phyloP scores from a whole-genome alignment of 2,329 filamentous ascomycete species.

The Phaeomoniella chlamydospora region DNA sequence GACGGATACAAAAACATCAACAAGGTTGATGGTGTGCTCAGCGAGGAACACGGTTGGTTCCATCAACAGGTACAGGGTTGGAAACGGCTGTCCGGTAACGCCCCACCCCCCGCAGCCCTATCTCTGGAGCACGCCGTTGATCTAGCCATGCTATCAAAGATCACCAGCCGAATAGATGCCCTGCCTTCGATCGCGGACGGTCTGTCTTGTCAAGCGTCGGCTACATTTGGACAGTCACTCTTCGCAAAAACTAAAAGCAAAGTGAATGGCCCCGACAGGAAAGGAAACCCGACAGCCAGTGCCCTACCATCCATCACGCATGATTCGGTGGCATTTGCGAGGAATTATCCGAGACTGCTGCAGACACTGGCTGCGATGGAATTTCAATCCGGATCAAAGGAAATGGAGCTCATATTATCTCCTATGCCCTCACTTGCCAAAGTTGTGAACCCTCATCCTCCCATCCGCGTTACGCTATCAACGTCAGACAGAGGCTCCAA shows the following conservation, averaged over 20 bases:
- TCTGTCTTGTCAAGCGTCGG: neutral
- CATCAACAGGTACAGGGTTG: neutral
- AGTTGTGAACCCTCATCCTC: neutral
- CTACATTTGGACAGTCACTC: neutral
- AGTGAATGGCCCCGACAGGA: neutral
- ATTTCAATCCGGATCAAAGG: neutral
- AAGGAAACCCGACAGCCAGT: neutral
- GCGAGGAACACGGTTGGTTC: neutral
- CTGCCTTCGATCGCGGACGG: neutral
- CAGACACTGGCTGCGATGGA: neutral
- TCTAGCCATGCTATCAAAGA: neutral
- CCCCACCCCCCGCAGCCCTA: neutral
- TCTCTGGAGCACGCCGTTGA: neutral
- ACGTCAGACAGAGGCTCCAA: too few relatives aligned
- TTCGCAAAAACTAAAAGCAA: too few relatives aligned
- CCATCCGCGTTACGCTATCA: neutral
- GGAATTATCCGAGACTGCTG: neutral
- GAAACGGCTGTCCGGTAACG: neutral
- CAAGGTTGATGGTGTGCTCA: neutral
- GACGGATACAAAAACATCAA: neutral
- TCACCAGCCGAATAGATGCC: neutral
- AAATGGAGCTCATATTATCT: neutral
- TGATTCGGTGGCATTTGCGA: neutral
- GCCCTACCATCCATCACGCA: neutral
- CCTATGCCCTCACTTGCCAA: neutral